phyloP scores from a whole-genome alignment of 2,329 filamentous ascomycete species.

The Fusarium annulatum region DNA sequence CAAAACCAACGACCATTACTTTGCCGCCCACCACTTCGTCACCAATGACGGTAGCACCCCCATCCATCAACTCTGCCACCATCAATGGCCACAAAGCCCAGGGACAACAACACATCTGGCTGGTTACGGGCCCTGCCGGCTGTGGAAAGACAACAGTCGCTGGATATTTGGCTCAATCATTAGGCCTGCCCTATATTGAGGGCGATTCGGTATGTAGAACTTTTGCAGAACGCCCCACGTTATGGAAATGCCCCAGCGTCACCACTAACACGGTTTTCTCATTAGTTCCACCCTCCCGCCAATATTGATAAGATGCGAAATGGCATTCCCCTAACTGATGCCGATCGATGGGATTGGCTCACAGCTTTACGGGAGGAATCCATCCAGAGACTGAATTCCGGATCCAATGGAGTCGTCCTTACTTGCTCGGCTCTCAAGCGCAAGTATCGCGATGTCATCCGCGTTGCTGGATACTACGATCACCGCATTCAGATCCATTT shows the following conservation, averaged over 20 bases:
- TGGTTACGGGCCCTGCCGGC: slow-evolving; percentile 82
- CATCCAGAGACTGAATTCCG: slow-evolving; percentile 64
- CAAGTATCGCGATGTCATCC: slow-evolving; percentile 94
- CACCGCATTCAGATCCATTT: slow-evolving; percentile 86
- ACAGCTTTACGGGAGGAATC: slow-evolving; percentile 78
- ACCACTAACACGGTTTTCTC: slow-evolving; percentile 40
- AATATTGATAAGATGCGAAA: slow-evolving; percentile 93
- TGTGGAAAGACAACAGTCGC: slow-evolving; percentile 84
- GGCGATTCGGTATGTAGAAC: slow-evolving; percentile 74
- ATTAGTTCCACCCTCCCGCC: slow-evolving; percentile 76
- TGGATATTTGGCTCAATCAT: slow-evolving; percentile 68
- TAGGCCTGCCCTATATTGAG: slow-evolving; percentile 78
- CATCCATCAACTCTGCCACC: slow-evolving; percentile 46
- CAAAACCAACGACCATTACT: slow-evolving; percentile 44
- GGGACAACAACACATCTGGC: slow-evolving; percentile 76
- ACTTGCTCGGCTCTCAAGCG: slow-evolving; percentile 97
- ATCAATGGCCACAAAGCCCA: slow-evolving; percentile 46
- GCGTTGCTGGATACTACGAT: slow-evolving; percentile 81
- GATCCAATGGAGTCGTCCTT: slow-evolving; percentile 82
- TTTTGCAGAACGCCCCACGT: slow-evolving; percentile 11
- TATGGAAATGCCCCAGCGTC: neutral
- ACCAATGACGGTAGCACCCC: slow-evolving; percentile 36
- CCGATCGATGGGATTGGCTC: slow-evolving; percentile 98
- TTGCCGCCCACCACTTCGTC: slow-evolving; percentile 38
- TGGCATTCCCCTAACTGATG: slow-evolving; percentile 87